Percentiles rank a stretch among this genome's conserved stretches.
phyloP scores from a whole-genome alignment of 228 moss, liverwort and hornwort genomes.

The Sphagnum fallax region DNA sequence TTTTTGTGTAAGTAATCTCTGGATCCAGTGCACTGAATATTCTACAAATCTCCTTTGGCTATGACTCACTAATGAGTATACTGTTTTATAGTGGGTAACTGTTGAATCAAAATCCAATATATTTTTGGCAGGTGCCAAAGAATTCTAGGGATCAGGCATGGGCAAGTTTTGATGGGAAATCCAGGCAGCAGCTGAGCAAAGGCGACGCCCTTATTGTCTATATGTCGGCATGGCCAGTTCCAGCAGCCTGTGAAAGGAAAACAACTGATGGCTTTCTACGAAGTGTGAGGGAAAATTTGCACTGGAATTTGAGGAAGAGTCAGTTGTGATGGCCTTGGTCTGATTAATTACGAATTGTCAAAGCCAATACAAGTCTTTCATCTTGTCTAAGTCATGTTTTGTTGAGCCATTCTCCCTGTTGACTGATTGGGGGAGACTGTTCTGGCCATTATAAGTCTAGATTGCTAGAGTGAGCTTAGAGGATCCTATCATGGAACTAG shows the following conservation, averaged over 20 bases:
- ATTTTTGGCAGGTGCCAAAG: constrained; percentile 36
- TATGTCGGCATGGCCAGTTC: constrained; percentile 96
- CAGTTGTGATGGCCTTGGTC: constrained; percentile 20
- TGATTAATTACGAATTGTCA: too few relatives aligned
- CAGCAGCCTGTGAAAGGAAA: constrained; percentile 77
- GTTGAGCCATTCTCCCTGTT: too few relatives aligned
- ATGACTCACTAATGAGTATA: background rate
- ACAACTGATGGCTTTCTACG: constrained; percentile 80
- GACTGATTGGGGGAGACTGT: too few relatives aligned
- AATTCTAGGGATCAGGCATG: constrained; percentile 78
- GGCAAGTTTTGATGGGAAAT: constrained; percentile 97
- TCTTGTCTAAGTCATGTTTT: too few relatives aligned
- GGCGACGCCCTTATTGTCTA: constrained; percentile 82
- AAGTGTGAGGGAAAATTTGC: constrained; percentile 81
- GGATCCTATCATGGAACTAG: too few relatives aligned
- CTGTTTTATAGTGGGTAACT: too few relatives aligned
- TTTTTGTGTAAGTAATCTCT: too few relatives aligned
- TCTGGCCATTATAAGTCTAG: too few relatives aligned
- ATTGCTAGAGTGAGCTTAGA: too few relatives aligned
- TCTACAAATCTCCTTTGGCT: background rate
- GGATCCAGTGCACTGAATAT: too few relatives aligned
- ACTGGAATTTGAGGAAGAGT: constrained; percentile 86
- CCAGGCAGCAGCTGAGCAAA: constrained; percentile 55
- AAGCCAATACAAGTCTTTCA: too few relatives aligned
- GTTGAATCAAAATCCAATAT: too few relatives aligned